Evolutionary conservation across 306 rosid species (phyloP), one percentile per base, ranked within the genome.

Genomic region (Cyamopsis tetragonoloba): DNA sequence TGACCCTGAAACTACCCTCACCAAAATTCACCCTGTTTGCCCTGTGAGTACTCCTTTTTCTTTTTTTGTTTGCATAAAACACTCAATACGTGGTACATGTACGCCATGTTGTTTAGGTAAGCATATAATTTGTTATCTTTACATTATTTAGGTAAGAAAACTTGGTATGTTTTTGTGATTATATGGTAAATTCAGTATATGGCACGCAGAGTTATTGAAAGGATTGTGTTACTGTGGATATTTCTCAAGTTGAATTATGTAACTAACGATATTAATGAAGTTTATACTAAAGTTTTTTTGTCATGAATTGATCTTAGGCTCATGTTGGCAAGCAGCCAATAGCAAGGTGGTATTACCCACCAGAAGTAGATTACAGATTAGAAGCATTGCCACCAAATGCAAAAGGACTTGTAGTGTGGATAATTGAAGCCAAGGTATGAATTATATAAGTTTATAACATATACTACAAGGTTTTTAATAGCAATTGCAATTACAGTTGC

Each of bases 301-400:
- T 56, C 0, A 31, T 63, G 54, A 12, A 69, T n/a, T n/a, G n/a
- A n/a, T 59, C 0, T 42, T 32, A 80, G 84, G 26, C 84, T 75
- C 84, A 80, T 76, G 26, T 80, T 71, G 84, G 84, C 12, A 80
- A 80, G 68, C 84, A 80, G 61, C 84, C 84, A 7, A 80, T 80
- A 71, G 85, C 91, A 42, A 86, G 98, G 67, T 92, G 98, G 96
- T 92, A 92, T 76, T 92, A 73, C 59, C 98, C 98, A 53, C 98
- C 98, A 7, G 97, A 92, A 70, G 96, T 92, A 10, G 98, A 92
- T 81, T 89, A 86, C 71, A 89, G 98, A 80, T 83, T 92, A 20
- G 86, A 79, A 17, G 96, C 98, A 18, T 76, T 92, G 75, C 98
- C 98, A 19, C 93, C 93, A 7, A 50, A 86, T 70, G 96, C 98